phyloP scores from a whole-genome alignment of 495 filamentous ascomycete species.

The Penicillium pulvis region DNA sequence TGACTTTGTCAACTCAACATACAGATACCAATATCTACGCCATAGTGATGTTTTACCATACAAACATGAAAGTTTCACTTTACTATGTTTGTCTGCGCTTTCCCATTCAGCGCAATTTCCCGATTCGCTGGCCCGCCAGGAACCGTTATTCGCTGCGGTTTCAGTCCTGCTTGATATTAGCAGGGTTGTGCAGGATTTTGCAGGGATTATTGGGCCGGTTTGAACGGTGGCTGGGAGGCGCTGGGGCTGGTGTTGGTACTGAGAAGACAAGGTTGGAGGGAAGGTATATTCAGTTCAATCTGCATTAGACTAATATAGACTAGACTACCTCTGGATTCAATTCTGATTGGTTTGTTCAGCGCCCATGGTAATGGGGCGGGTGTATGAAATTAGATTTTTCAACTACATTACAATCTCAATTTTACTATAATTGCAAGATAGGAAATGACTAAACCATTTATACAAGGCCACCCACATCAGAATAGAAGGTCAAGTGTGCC shows the following conservation, averaged over 20 bases:
- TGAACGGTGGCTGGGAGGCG: slow-evolving; percentile 3
- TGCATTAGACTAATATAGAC: too few species aligned
- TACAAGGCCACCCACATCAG: not conserved
- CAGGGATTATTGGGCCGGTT: slow-evolving; percentile 19
- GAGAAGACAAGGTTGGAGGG: not conserved
- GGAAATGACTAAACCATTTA: not conserved
- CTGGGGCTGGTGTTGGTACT: not conserved
- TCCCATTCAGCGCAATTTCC: slow-evolving; percentile 19
- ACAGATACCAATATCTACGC: not conserved
- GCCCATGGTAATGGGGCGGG: too few species aligned
- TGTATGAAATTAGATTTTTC: too few species aligned
- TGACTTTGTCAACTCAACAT: not conserved
- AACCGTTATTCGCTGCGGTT: slow-evolving; percentile 32
- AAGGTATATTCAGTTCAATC: too few species aligned
- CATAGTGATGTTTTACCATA: not conserved
- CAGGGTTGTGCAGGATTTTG: slow-evolving; percentile 7
- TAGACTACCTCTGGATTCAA: too few species aligned
- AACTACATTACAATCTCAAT: too few species aligned
- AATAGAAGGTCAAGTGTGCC: not conserved
- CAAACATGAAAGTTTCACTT: not conserved
- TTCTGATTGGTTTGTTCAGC: too few species aligned
- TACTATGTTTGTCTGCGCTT: slow-evolving; percentile 9
- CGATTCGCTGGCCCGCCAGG: slow-evolving; percentile 27
- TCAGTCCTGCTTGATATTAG: slow-evolving; percentile 18
- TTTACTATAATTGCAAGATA: not conserved